These are phyloP conservation scores for Trametes gibbosa DNA, from an alignment of 768 basidiomycete genomes.

Conservation along the genomic window DNA sequence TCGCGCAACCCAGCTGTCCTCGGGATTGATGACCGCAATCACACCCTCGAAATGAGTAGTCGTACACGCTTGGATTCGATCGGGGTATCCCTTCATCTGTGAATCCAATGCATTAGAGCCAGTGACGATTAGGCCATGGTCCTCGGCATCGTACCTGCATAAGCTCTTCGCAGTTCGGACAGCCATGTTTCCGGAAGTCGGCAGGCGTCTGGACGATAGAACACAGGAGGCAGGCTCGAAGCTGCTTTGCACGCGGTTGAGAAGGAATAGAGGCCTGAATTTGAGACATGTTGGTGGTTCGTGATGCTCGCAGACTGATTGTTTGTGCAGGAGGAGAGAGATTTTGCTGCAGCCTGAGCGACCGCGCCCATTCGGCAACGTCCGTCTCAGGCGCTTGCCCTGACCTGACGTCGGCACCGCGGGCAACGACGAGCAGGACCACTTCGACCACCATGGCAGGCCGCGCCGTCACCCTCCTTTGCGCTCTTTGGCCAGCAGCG, in stretches of 20 bases:
- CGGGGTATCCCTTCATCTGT: slow-evolving; percentile 85
- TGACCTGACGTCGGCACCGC: background rate
- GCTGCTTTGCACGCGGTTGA: slow-evolving; percentile 64
- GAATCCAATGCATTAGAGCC: background rate
- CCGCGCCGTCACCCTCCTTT: slow-evolving; percentile 32
- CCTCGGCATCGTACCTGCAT: slow-evolving; percentile 62
- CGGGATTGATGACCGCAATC: slow-evolving; percentile 82
- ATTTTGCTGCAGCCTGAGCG: background rate
- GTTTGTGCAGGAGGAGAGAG: background rate
- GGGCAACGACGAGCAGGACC: slow-evolving; percentile 1
- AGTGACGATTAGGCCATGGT: background rate
- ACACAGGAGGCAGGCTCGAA: slow-evolving; percentile 92
- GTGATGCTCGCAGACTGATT: background rate
- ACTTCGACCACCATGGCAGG: slow-evolving; percentile 18
- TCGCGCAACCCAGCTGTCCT: slow-evolving; percentile 90
- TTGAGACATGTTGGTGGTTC: slow-evolving; percentile 22
- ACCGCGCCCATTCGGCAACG: slow-evolving; percentile 3
- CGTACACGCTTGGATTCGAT: slow-evolving; percentile 83
- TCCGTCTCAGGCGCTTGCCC: slow-evolving; percentile 1
- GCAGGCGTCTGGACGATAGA: slow-evolving; percentile 81
- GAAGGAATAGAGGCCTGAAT: slow-evolving; percentile 46
- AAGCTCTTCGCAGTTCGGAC: slow-evolving; percentile 96
- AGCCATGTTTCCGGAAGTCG: slow-evolving; percentile 85
- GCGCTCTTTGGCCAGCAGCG: slow-evolving; percentile 42
- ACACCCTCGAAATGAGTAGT: slow-evolving; percentile 92